Evolutionary conservation across 129 eudicot genomes (phyloP).

Genomic region (Sambucus nigra): DNA sequence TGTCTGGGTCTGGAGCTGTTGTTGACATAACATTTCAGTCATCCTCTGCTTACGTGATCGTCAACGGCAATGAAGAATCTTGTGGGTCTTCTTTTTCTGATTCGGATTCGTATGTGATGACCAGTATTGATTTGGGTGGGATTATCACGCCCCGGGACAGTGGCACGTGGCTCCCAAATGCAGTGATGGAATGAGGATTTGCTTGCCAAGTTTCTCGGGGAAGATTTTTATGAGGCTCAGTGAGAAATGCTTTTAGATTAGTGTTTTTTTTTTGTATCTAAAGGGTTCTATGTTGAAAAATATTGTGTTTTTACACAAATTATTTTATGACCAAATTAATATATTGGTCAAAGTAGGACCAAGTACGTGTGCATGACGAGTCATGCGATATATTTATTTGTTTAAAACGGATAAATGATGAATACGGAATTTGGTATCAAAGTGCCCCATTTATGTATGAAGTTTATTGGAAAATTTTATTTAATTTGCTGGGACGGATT

Average conservation of each 20-base stretch:
- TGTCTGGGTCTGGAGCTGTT: conserved; percentile 29
- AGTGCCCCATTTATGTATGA: too few species aligned
- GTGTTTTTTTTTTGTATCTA: background rate
- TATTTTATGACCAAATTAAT: too few species aligned
- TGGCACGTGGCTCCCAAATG: conserved; percentile 38
- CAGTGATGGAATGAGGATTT: conserved; percentile 14
- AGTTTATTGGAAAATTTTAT: too few species aligned
- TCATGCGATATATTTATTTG: too few species aligned
- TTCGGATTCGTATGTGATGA: conserved; percentile 58
- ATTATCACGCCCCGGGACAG: conserved; percentile 4
- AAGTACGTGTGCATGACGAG: too few species aligned
- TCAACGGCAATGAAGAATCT: conserved; percentile 71
- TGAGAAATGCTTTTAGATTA: background rate
- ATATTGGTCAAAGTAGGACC: too few species aligned
- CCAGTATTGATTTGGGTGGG: conserved; percentile 34
- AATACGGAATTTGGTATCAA: too few species aligned
- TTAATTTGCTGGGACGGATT: too few species aligned
- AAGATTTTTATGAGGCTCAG: conserved; percentile 1
- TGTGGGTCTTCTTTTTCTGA: conserved; percentile 83
- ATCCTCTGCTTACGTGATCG: conserved; percentile 57
- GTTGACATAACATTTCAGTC: conserved; percentile 57
- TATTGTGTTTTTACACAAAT: too few species aligned
- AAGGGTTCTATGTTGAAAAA: too few species aligned
- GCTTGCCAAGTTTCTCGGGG: conserved; percentile 30
- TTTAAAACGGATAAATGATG: too few species aligned